phyloP scores from a whole-genome alignment of 2,329 filamentous ascomycete species.

The Stagonosporopsis vannaccii region DNA sequence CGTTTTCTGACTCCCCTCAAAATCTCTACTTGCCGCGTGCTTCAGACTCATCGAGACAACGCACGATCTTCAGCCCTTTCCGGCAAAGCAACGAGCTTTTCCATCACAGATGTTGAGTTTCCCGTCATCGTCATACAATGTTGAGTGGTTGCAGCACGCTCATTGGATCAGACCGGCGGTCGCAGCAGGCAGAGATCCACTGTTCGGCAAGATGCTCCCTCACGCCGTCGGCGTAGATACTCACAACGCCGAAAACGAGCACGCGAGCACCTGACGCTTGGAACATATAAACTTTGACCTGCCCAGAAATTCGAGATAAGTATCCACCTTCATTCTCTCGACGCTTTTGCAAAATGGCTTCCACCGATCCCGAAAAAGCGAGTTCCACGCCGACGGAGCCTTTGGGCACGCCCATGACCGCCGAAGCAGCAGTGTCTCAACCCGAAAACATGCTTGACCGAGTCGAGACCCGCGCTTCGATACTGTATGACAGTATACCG shows the following conservation, averaged over 20 bases:
- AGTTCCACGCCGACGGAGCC: background rate
- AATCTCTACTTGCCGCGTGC: background rate
- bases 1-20: background rate
- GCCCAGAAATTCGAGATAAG: background rate
- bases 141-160: background rate
- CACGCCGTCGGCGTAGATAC: constrained; percentile 7
- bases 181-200: constrained; percentile 11
- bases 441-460: constrained; percentile 4
- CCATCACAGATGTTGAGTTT: background rate
- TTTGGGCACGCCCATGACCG: background rate
- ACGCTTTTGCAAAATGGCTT: background rate
- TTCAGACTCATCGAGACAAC: background rate
- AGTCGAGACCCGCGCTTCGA: constrained; percentile 7
- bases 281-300: background rate
- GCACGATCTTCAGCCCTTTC: background rate
- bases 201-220: constrained; percentile 9
- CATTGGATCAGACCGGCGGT: background rate
- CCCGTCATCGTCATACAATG: background rate
- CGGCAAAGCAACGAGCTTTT: background rate
- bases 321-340: background rate
- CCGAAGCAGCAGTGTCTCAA: background rate
- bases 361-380: background rate
- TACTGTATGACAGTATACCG: constrained; percentile 13
- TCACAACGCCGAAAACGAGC: constrained; percentile 5
- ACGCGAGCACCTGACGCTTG: background rate